These are phyloP conservation scores for Geum urbanum DNA, from an alignment of 306 rosid species.

Conservation along the genomic window DNA sequence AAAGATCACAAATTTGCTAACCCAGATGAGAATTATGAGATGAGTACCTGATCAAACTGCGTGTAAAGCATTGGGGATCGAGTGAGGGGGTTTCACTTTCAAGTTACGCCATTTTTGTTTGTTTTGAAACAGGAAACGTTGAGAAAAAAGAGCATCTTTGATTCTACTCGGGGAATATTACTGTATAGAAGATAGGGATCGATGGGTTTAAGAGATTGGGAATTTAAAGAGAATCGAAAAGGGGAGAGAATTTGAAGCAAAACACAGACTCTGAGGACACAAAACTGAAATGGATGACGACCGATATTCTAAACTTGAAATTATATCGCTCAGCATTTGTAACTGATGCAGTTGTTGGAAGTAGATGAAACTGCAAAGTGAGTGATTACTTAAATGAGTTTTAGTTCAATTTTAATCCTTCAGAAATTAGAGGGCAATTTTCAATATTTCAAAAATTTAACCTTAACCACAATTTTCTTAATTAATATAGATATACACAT, in stretches of 20 bases:
- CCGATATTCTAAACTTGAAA: too few species aligned
- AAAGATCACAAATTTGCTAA: constrained; percentile 36
- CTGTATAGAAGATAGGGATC: neutral
- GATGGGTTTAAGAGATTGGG: neutral
- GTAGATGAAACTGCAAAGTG: too few species aligned
- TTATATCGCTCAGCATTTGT: too few species aligned
- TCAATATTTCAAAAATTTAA: too few species aligned
- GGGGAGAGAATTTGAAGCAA: neutral
- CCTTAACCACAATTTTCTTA: too few species aligned
- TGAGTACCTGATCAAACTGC: constrained; percentile 29
- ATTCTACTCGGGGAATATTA: neutral
- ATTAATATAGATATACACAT: too few species aligned
- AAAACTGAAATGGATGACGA: too few species aligned
- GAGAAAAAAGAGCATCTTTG: neutral
- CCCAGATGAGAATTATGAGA: constrained; percentile 35
- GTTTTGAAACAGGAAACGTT: neutral
- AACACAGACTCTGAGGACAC: too few species aligned
- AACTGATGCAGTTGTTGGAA: too few species aligned
- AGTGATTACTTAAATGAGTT: too few species aligned
- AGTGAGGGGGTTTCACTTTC: constrained; percentile 16
- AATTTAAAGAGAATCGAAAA: neutral
- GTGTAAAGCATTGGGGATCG: constrained; percentile 17
- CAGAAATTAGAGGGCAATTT: too few species aligned
- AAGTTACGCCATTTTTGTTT: neutral
- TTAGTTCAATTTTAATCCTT: too few species aligned